These are phyloP conservation scores for Calycina herbarum DNA, from an alignment of 2,329 filamentous ascomycete species.

Conservation along the genomic window DNA sequence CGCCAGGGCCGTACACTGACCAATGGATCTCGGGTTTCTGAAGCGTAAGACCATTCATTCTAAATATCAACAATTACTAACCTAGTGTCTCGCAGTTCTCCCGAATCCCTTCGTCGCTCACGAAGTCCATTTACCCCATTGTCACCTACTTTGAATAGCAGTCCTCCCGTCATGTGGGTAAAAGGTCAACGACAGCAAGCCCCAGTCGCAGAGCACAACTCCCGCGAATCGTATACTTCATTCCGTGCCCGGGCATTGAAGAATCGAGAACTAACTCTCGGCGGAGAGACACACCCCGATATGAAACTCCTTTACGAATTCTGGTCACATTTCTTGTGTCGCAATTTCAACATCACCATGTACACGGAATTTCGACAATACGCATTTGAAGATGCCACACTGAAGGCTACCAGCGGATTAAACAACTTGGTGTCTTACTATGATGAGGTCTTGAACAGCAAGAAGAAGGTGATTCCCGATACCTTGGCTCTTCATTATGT, in stretches of 20 bases:
- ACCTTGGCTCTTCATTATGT: slow-evolving; percentile 56
- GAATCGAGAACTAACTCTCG: slow-evolving; percentile 38
- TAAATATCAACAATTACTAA: slow-evolving; percentile 8
- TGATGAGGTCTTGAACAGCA: slow-evolving; percentile 53
- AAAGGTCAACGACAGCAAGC: slow-evolving; percentile 38
- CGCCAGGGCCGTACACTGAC: slow-evolving; percentile 40
- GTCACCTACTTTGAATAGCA: slow-evolving; percentile 28
- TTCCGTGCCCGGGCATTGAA: slow-evolving; percentile 44
- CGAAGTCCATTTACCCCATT: slow-evolving; percentile 30
- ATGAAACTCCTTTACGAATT: slow-evolving; percentile 71
- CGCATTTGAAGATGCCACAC: slow-evolving; percentile 63
- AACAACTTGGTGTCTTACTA: slow-evolving; percentile 67
- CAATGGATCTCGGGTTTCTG: slow-evolving; percentile 41
- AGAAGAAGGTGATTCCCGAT: slow-evolving; percentile 49
- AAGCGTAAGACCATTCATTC: slow-evolving; percentile 35
- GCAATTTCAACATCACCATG: slow-evolving; percentile 73
- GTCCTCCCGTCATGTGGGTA: slow-evolving; percentile 41
- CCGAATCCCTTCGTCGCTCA: slow-evolving; percentile 29
- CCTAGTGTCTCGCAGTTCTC: slow-evolving; percentile 27
- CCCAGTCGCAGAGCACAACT: slow-evolving; percentile 38
- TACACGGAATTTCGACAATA: slow-evolving; percentile 71
- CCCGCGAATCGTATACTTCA: slow-evolving; percentile 38
- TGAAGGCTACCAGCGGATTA: slow-evolving; percentile 55
- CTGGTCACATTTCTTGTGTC: slow-evolving; percentile 71
- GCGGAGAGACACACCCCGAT: slow-evolving; percentile 49